Percentiles rank a stretch among this genome's conserved stretches.
Conservation (phyloP, 495 filamentous ascomycete genomes). For the Tuber aestivum region DNA sequence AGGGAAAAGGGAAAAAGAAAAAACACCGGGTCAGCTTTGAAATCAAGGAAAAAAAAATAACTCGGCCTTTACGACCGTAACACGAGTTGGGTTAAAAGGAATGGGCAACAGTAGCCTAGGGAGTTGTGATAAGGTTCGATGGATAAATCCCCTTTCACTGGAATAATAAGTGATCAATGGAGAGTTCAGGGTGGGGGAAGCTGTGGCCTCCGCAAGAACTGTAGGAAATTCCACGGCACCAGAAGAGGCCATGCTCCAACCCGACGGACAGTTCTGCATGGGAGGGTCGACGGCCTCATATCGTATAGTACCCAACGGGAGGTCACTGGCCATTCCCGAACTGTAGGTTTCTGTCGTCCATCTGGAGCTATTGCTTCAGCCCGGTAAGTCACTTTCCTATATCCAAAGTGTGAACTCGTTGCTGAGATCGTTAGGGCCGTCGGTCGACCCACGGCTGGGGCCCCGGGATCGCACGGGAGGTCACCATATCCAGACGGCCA, state of each 20-base stretch:
- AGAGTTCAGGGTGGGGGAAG: not conserved
- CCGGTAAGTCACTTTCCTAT: not conserved
- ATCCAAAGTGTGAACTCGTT: not conserved
- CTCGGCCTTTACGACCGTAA: not conserved
- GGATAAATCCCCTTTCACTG: not conserved
- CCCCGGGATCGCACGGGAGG: not conserved
- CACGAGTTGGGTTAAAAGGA: not conserved
- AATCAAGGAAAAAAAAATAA: slow-evolving; percentile 2
- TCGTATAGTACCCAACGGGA: not conserved
- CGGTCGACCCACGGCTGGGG: not conserved
- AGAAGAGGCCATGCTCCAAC: not conserved
- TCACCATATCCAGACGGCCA: not conserved
- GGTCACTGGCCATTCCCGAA: not conserved
- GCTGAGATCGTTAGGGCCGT: not conserved
- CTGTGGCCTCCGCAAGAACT: not conserved
- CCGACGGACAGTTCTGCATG: not conserved
- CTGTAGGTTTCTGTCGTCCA: slow-evolving; percentile 3
- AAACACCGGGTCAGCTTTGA: not conserved
- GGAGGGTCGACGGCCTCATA: not conserved
- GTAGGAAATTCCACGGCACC: not conserved
- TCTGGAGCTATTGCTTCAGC: slow-evolving; percentile 12
- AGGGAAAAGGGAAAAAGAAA: not conserved
- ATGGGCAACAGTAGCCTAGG: not conserved
- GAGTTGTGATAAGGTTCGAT: not conserved
- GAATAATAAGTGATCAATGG: not conserved